Evolutionary conservation across 83 land plant genomes (phyloP).

Genomic region (Picea abies): DNA sequence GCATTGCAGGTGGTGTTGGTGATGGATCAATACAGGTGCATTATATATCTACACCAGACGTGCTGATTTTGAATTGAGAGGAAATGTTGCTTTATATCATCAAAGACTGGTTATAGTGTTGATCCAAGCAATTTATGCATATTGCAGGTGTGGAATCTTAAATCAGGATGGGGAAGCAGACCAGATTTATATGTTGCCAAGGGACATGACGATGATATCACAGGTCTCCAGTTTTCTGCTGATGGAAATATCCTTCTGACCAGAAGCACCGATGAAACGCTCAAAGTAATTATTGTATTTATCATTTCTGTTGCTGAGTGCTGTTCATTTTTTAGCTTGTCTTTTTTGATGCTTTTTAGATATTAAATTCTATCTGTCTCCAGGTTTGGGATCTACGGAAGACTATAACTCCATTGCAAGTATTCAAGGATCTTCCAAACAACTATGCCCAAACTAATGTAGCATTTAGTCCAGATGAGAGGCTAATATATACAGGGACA

Average conservation of each 20-base stretch:
- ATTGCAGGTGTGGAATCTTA: slow-evolving; percentile 88
- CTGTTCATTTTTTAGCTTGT: not conserved
- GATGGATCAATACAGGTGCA: slow-evolving; percentile 98
- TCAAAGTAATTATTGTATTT: slow-evolving; percentile 60
- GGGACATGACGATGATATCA: slow-evolving; percentile 87
- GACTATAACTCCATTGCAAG: slow-evolving; percentile 59
- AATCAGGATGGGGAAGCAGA: slow-evolving; percentile 99
- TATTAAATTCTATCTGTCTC: slow-evolving; percentile 7
- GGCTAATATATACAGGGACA: slow-evolving; percentile 88
- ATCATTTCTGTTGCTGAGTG: not conserved
- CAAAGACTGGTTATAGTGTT: not conserved
- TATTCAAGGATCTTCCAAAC: slow-evolving; percentile 82
- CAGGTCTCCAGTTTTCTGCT: slow-evolving; percentile 82
- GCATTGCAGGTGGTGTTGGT: slow-evolving; percentile 88
- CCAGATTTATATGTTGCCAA: slow-evolving; percentile 84
- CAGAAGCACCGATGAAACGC: slow-evolving; percentile 84
- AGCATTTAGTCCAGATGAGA: slow-evolving; percentile 93
- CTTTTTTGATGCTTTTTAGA: not conserved
- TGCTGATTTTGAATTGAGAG: not conserved
- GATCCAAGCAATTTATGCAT: not conserved
- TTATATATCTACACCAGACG: not conserved
- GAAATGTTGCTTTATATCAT: not conserved
- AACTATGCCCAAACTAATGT: slow-evolving; percentile 91
- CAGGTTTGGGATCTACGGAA: slow-evolving; percentile 98
- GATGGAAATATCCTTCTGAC: slow-evolving; percentile 80